Base-by-base conservation (phyloP, 768 basidiomycete genomes). In the Termitomyces sp. region DNA sequence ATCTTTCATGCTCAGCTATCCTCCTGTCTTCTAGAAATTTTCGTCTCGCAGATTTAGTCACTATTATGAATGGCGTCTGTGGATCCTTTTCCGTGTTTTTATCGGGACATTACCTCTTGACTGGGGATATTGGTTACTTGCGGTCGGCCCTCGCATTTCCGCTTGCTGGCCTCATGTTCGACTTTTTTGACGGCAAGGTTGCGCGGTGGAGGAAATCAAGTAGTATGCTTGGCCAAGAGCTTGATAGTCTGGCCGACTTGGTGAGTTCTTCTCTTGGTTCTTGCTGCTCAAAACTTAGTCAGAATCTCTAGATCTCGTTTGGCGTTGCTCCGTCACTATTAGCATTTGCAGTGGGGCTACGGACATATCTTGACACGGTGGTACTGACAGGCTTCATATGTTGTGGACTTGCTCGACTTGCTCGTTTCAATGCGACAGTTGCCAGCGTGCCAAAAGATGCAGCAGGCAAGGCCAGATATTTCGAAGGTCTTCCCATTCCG, bases 21-120 rank as follows among this genome's bases (percentile, higher is more conserved):
- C 54, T 55, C 54, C 54, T 54, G n/a, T 56, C 43, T 53, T 60
- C 19, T 64, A 97, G 97, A 64, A 98, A 98, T 72, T 99, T 99
- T 69, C 91, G 95, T 53, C 83, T 98, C 28, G 97, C 97, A 62
- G 97, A 99, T 76, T 81, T 97, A 51, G 94, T 99, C 64, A 99
- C 97, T 37, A 94, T 99, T 62, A 94, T 95, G 88, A 99, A 99
- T 69, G 97, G 97, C 45, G 89, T 98, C 71, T 99, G 97, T 74
- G 97, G 97, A 56, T 90, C 91, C 17, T 87, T 96, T 64, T 98
- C 94, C 28, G 83, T 99, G 68, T 94, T 98, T 72, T 91, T 87
- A 38, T 94, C 92, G 6, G 94, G 91, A 46, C 85, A 85, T 52
- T 99, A 95, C 77, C 82, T 98, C 63, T 55, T 86, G 43, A 86